phyloP scores from a whole-genome alignment of 1,284 basidiomycete species.

The Ustilago sp. region DNA sequence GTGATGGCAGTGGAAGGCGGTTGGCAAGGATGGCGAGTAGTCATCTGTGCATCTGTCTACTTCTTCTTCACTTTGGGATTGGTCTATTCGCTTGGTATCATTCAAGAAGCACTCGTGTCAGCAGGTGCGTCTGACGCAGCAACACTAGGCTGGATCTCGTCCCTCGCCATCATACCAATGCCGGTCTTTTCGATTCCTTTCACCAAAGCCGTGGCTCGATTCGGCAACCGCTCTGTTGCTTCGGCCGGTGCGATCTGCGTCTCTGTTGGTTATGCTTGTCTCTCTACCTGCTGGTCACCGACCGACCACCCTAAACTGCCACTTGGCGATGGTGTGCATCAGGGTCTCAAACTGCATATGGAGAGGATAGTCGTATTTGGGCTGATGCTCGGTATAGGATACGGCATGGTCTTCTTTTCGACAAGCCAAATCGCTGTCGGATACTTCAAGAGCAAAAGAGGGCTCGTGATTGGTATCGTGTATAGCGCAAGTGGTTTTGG shows the following conservation, averaged over 20 bases:
- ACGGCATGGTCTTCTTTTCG: conserved; percentile 48
- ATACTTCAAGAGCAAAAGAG: conserved; percentile 66
- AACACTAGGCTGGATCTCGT: conserved; percentile 68
- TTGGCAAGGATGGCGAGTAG: conserved; percentile 30
- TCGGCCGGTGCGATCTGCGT: conserved; percentile 57
- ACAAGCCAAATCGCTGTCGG: conserved; percentile 49
- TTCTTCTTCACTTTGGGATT: conserved; percentile 61
- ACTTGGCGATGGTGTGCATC: conserved; percentile 16
- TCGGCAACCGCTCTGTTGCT: conserved; percentile 57
- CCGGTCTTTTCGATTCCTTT: conserved; percentile 65
- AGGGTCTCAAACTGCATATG: conserved; percentile 22
- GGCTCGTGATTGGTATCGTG: conserved; percentile 68
- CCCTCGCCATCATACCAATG: conserved; percentile 57
- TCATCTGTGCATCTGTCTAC: conserved; percentile 39
- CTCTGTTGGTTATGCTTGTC: conserved; percentile 57
- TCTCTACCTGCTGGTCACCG: conserved; percentile 54
- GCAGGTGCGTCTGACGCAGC: conserved; percentile 61
- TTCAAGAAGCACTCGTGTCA: conserved; percentile 63
- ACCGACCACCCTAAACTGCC: conserved; percentile 18
- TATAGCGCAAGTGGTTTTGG: conserved; percentile 68
- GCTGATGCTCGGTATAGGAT: conserved; percentile 39
- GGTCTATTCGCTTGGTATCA: conserved; percentile 68
- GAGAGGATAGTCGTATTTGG: conserved; percentile 32
- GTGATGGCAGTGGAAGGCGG: conserved; percentile 28
- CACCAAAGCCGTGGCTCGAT: conserved; percentile 58